These are phyloP conservation scores for Fusarium kyushuense DNA, from an alignment of 2,329 filamentous ascomycete species.

Conservation along the genomic window DNA sequence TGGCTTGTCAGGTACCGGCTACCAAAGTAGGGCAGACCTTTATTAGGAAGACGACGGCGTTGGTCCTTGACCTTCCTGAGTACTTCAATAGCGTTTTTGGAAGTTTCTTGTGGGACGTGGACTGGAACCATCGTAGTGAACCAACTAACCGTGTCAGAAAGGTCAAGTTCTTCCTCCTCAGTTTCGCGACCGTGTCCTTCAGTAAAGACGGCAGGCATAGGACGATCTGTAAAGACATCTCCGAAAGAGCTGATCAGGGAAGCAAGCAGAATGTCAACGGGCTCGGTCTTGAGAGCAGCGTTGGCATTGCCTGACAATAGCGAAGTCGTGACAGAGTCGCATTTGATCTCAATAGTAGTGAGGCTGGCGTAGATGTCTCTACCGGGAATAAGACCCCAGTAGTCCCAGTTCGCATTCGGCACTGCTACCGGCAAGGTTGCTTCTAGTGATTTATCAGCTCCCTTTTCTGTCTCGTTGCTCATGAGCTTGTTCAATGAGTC, in stretches of 20 bases:
- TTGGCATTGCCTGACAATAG: background rate
- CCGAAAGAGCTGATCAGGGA: background rate
- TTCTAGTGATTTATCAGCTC: background rate
- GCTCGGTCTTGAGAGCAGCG: background rate
- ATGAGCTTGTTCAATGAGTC: background rate
- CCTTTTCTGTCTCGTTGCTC: background rate
- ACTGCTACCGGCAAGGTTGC: background rate
- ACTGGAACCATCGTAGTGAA: slow-evolving; percentile 2
- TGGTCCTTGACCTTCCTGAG: slow-evolving; percentile 3
- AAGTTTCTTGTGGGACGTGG: background rate
- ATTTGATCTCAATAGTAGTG: background rate
- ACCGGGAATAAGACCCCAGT: slow-evolving; percentile 5
- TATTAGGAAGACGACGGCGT: background rate
- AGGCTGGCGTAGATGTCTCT: slow-evolving; percentile 1
- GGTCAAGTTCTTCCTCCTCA: slow-evolving; percentile 3
- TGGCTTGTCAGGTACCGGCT: background rate
- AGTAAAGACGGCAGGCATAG: slow-evolving; percentile 1
- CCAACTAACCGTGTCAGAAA: slow-evolving; percentile 5
- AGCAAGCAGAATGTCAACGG: background rate
- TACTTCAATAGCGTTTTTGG: background rate
- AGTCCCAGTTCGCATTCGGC: slow-evolving; percentile 1
- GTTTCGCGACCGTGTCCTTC: slow-evolving; percentile 7
- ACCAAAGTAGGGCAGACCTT: background rate
- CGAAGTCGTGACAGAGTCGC: slow-evolving; percentile 1
- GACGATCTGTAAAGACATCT: background rate